Conservation (phyloP, 768 basidiomycete species). For the Boletus rubroflammeus region DNA sequence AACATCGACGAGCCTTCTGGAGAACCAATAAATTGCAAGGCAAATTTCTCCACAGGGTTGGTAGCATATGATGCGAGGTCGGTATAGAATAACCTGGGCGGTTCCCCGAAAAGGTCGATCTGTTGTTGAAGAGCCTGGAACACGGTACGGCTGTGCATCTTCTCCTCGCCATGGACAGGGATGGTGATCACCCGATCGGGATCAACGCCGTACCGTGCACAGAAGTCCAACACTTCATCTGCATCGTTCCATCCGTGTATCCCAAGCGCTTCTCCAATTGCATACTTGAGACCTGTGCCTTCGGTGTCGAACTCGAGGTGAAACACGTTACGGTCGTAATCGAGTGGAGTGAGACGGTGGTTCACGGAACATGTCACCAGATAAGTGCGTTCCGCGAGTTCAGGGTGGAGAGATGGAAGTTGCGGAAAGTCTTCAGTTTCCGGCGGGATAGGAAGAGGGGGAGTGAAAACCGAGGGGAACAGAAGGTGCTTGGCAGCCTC, state of each 20-base stretch:
- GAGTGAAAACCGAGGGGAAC: slow-evolving; percentile 78
- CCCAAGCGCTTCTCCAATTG: slow-evolving; percentile 94
- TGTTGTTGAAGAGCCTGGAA: slow-evolving; percentile 96
- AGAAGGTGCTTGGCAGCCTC: slow-evolving; percentile 85
- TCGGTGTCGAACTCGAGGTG: slow-evolving; percentile 94
- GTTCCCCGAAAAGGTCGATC: slow-evolving; percentile 92
- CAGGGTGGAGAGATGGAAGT: slow-evolving; percentile 77
- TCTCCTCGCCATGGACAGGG: slow-evolving; percentile 60
- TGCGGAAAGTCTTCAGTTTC: slow-evolving; percentile 46
- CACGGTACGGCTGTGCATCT: slow-evolving; percentile 88
- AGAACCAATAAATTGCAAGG: slow-evolving; percentile 88
- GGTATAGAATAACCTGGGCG: slow-evolving; percentile 93
- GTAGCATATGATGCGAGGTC: slow-evolving; percentile 79
- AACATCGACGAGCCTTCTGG: slow-evolving; percentile 89
- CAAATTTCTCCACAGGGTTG: slow-evolving; percentile 62
- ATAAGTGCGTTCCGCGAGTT: slow-evolving; percentile 84
- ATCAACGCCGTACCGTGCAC: slow-evolving; percentile 87
- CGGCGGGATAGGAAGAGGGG: slow-evolving; percentile 35
- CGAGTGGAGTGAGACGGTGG: slow-evolving; percentile 86
- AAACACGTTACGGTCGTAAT: slow-evolving; percentile 98
- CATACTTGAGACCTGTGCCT: slow-evolving; percentile 92
- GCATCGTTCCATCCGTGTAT: slow-evolving; percentile 98
- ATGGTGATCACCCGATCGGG: slow-evolving; percentile 78
- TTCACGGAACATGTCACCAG: slow-evolving; percentile 94
- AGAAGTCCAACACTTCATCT: slow-evolving; percentile 84